Evolutionary conservation across 2,329 filamentous ascomycete genomes (phyloP).

Genomic region (Claviceps arundinis): DNA sequence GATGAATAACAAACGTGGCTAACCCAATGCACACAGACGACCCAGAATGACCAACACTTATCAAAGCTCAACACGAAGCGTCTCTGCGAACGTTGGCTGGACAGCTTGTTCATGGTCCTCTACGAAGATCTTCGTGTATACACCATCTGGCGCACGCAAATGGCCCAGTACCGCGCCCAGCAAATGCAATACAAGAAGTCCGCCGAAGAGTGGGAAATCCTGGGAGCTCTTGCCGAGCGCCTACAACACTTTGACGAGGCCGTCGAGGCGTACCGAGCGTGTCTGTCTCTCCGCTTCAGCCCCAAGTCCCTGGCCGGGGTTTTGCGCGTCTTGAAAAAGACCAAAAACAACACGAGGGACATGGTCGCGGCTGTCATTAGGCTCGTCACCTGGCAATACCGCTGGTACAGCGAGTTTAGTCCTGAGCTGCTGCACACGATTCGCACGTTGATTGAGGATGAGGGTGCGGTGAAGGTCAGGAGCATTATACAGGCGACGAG

Average conservation of each 20-base stretch:
- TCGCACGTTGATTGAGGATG: conserved; percentile 87
- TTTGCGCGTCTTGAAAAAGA: conserved; percentile 63
- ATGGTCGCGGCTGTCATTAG: conserved; percentile 77
- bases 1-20: background rate
- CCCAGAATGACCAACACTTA: conserved; percentile 57
- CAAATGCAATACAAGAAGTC: conserved; percentile 94
- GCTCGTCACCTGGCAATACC: conserved; percentile 93
- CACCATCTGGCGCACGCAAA: conserved; percentile 97
- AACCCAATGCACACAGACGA: conserved; percentile 28
- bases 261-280: conserved; percentile 83
- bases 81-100: conserved; percentile 92
- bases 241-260: conserved; percentile 87
- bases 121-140: conserved; percentile 97
- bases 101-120: conserved; percentile 97
- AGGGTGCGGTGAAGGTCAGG: conserved; percentile 91
- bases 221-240: conserved; percentile 82
- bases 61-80: conserved; percentile 95
- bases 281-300: conserved; percentile 77
- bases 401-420: conserved; percentile 99
- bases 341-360: conserved; percentile 68
- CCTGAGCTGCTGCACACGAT: conserved; percentile 79
- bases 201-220: conserved; percentile 94
- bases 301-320: conserved; percentile 85
- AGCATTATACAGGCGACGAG: conserved; percentile 96
- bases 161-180: conserved; percentile 88